phyloP scores from a whole-genome alignment of 345 rosid genomes.

The Theobroma cacao region DNA sequence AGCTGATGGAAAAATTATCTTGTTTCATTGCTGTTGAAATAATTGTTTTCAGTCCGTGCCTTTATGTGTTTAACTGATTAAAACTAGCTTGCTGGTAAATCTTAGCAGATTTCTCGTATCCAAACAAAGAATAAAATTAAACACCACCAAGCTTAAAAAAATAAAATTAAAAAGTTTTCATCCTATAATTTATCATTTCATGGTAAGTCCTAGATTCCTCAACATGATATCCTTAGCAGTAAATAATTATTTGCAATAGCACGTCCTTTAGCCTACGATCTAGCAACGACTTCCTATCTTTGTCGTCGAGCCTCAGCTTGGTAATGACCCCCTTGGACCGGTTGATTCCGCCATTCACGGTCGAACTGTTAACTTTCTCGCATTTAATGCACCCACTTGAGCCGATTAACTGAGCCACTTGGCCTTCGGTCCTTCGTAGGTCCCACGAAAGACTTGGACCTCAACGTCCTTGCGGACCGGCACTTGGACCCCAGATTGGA shows the following conservation, averaged over 20 bases:
- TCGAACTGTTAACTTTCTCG: slow-evolving; percentile 79
- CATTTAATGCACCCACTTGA: slow-evolving; percentile 77
- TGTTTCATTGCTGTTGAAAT: too few species aligned
- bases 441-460: slow-evolving; percentile 77
- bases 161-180: too few species aligned
- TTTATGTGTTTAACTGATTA: too few species aligned
- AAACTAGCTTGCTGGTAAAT: too few species aligned
- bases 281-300: slow-evolving; percentile 67
- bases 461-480: slow-evolving; percentile 83
- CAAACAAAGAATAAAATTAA: too few species aligned
- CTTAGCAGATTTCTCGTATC: too few species aligned
- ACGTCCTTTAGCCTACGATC: slow-evolving; percentile 73
- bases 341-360: slow-evolving; percentile 71
- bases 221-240: slow-evolving; percentile 79
- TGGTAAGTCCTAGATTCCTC: too few species aligned
- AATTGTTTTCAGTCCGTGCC: too few species aligned
- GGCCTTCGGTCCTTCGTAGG: slow-evolving; percentile 78
- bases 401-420: slow-evolving; percentile 70
- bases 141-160: too few species aligned
- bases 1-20: too few species aligned
- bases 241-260: slow-evolving; percentile 75
- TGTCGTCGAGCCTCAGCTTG: slow-evolving; percentile 74
- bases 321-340: slow-evolving; percentile 71
- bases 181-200: too few species aligned
- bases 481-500: slow-evolving; percentile 72